Evolutionary conservation across 148 eudicot genomes (phyloP).

Genomic region (Drosera capensis): DNA sequence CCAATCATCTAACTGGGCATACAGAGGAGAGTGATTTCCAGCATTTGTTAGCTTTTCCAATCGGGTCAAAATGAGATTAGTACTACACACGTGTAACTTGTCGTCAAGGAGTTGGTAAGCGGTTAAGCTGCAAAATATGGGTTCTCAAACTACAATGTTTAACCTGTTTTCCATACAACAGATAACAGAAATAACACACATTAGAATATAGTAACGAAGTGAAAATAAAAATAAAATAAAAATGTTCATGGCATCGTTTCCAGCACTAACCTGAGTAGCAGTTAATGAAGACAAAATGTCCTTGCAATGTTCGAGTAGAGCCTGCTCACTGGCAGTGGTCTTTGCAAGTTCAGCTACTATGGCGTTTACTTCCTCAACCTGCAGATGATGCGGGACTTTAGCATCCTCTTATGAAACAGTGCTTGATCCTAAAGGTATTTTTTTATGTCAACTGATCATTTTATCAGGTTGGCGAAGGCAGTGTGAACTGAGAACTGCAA

Average conservation of each 20-base stretch:
- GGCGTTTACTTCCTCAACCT: conserved; percentile 72
- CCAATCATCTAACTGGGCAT: too few species aligned
- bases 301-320: conserved; percentile 51
- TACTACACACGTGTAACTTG: conserved; percentile 45
- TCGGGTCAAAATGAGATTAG: conserved; percentile 27
- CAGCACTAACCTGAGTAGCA: conserved; percentile 62
- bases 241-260: too few species aligned
- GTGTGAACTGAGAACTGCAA: not conserved
- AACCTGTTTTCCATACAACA: conserved; percentile 32
- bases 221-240: not conserved
- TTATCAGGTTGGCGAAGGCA: not conserved
- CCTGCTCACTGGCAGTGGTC: conserved; percentile 46
- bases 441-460: not conserved
- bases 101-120: conserved; percentile 44
- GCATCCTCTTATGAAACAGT: not conserved
- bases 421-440: too few species aligned
- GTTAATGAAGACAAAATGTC: conserved; percentile 47
- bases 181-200: not conserved
- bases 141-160: conserved; percentile 82
- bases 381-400: conserved; percentile 2
- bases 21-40: too few species aligned
- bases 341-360: conserved; percentile 52
- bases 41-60: not conserved
- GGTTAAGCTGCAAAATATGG: conserved; percentile 60
- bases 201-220: not conserved